Conservation (phyloP, 2,329 filamentous ascomycete species). For the Penicillium sp. region DNA sequence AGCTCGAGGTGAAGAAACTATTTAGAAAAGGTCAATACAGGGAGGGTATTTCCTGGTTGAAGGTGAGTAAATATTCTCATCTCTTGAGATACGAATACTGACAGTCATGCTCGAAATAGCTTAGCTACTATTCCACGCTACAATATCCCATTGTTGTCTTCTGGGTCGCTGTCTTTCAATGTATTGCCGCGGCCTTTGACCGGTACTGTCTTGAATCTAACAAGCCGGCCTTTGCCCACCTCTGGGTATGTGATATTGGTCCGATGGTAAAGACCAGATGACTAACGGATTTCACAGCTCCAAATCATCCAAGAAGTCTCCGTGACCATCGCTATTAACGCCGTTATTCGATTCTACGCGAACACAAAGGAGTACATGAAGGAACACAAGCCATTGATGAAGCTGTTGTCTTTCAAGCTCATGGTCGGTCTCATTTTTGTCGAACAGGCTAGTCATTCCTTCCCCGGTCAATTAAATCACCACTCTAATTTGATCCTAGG, state of each 20-base stretch:
- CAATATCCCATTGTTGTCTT: slow-evolving; percentile 41
- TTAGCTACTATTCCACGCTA: slow-evolving; percentile 30
- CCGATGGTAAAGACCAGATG: background rate
- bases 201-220: slow-evolving; percentile 34
- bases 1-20: slow-evolving; percentile 28
- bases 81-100: background rate
- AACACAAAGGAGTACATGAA: slow-evolving; percentile 26
- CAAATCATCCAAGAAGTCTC: slow-evolving; percentile 22
- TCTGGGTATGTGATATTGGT: slow-evolving; percentile 31
- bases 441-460: slow-evolving; percentile 24
- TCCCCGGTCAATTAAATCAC: background rate
- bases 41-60: slow-evolving; percentile 30
- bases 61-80: slow-evolving; percentile 18
- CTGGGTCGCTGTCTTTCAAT: slow-evolving; percentile 26
- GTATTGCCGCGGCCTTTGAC: slow-evolving; percentile 30
- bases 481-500: slow-evolving; percentile 12
- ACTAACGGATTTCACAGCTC: slow-evolving; percentile 6
- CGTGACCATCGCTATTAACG: slow-evolving; percentile 22
- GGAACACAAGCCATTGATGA: slow-evolving; percentile 31
- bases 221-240: slow-evolving; percentile 35
- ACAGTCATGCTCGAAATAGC: background rate
- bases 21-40: slow-evolving; percentile 26
- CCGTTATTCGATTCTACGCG: slow-evolving; percentile 29
- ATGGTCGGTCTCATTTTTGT: slow-evolving; percentile 33
- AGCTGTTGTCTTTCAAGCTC: slow-evolving; percentile 37